Conservation (phyloP, 805 yeast species). For the Wickerhamiella nectarea region DNA sequence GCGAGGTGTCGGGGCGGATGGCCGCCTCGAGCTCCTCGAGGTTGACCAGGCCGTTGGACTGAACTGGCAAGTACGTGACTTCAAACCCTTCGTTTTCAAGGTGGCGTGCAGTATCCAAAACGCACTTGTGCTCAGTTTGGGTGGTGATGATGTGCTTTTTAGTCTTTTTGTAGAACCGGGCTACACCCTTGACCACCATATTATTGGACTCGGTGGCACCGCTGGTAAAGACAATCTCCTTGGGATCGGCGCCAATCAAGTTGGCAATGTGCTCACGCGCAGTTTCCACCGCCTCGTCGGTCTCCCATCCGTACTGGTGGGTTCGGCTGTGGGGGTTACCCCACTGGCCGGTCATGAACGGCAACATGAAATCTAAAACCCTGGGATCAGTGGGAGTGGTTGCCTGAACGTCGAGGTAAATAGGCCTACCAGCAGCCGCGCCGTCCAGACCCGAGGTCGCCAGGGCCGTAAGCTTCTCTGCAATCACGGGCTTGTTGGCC, state of each 20-base stretch:
- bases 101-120: conserved; percentile 89
- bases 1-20: conserved; percentile 78
- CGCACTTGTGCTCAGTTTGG: conserved; percentile 97
- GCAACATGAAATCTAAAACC: conserved; percentile 41
- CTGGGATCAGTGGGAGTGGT: conserved; percentile 98
- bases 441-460: conserved; percentile 7
- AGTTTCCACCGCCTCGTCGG: conserved; percentile 77
- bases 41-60: conserved; percentile 62
- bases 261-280: conserved; percentile 76
- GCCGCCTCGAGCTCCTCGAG: conserved; percentile 66
- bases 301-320: conserved; percentile 98
- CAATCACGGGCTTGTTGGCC: conserved; percentile 8
- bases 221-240: conserved; percentile 90
- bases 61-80: conserved; percentile 82
- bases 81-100: conserved; percentile 95
- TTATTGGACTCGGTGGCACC: conserved; percentile 98
- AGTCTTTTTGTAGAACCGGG: conserved; percentile 77
- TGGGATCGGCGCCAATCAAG: conserved; percentile 84
- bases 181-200: conserved; percentile 90
- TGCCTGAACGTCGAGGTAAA: conserved; percentile 94
- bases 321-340: conserved; percentile 98
- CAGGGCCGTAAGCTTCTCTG: conserved; percentile 4
- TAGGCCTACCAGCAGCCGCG: conserved; percentile 48
- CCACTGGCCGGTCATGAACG: conserved; percentile 60
- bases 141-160: conserved; percentile 91